These are phyloP conservation scores for Sugiyamaella marilandica DNA, from an alignment of 805 yeast species.

Conservation along the genomic window DNA sequence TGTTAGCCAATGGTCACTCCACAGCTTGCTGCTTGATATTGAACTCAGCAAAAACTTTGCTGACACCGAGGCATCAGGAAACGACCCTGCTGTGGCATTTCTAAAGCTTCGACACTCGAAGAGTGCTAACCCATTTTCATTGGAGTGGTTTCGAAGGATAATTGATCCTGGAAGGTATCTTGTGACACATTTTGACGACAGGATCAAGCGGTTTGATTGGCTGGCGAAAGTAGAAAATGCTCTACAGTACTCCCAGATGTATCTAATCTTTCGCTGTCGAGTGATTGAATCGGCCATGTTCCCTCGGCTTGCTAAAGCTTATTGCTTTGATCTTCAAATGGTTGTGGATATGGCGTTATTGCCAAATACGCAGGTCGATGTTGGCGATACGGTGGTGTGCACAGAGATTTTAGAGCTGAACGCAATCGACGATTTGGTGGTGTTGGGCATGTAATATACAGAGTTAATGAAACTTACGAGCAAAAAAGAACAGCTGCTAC, in stretches of 20 bases:
- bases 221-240: constrained; percentile 20
- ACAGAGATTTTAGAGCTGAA: constrained; percentile 42
- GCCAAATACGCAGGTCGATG: constrained; percentile 25
- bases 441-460: constrained; percentile 32
- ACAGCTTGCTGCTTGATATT: background rate
- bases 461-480: background rate
- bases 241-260: constrained; percentile 13
- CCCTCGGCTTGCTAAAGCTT: constrained; percentile 38
- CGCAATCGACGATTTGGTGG: constrained; percentile 37
- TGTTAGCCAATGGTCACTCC: constrained; percentile 25
- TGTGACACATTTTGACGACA: constrained; percentile 22
- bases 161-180: constrained; percentile 15
- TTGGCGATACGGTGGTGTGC: constrained; percentile 46
- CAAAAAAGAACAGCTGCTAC: background rate
- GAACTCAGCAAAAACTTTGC: background rate
- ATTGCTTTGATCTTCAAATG: constrained; percentile 44
- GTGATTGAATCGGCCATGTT: constrained; percentile 35
- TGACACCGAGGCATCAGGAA: background rate
- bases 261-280: constrained; percentile 39
- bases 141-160: background rate
- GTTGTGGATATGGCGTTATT: constrained; percentile 41
- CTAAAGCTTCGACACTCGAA: background rate
- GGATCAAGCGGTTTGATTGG: constrained; percentile 24
- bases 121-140: background rate
- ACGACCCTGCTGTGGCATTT: background rate